Evolutionary conservation across 2,329 filamentous ascomycete species (phyloP).

Genomic region (Diaporthe eres): DNA sequence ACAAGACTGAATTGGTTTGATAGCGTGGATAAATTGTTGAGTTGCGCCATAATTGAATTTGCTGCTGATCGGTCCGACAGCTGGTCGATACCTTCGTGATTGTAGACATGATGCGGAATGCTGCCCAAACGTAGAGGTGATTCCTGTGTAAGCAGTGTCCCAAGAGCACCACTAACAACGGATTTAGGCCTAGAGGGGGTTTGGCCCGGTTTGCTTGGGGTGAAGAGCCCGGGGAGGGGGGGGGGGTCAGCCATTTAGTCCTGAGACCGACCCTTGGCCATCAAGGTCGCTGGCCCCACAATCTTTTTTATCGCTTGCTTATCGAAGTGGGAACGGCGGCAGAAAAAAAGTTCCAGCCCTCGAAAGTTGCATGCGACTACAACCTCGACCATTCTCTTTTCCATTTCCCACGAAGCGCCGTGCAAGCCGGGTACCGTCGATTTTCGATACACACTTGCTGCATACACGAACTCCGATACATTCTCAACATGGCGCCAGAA

Average conservation of each 20-base stretch:
- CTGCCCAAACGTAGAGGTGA: background rate
- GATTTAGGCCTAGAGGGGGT: background rate
- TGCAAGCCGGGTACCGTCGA: background rate
- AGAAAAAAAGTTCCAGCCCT: conserved; percentile 41
- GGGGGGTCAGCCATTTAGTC: background rate
- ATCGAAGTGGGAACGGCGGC: conserved; percentile 37
- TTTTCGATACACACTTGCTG: background rate
- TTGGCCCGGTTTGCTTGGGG: background rate
- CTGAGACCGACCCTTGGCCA: background rate
- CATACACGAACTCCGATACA: conserved; percentile 15
- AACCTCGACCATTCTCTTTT: background rate
- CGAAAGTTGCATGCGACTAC: background rate
- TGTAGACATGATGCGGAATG: background rate
- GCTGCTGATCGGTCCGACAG: too few species aligned
- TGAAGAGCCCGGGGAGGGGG: background rate
- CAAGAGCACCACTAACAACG: background rate
- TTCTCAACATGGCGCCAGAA: conserved; percentile 49
- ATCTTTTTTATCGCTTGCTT: conserved; percentile 23
- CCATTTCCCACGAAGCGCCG: conserved; percentile 16
- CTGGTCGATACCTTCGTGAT: too few species aligned
- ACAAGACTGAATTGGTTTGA: background rate
- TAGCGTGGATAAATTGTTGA: background rate
- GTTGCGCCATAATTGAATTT: background rate
- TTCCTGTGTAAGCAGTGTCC: background rate
- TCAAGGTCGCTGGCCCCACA: conserved; percentile 30